Evolutionary conservation across 2,329 filamentous ascomycete genomes (phyloP).

Genomic region (Gyromitra esculenta): DNA sequence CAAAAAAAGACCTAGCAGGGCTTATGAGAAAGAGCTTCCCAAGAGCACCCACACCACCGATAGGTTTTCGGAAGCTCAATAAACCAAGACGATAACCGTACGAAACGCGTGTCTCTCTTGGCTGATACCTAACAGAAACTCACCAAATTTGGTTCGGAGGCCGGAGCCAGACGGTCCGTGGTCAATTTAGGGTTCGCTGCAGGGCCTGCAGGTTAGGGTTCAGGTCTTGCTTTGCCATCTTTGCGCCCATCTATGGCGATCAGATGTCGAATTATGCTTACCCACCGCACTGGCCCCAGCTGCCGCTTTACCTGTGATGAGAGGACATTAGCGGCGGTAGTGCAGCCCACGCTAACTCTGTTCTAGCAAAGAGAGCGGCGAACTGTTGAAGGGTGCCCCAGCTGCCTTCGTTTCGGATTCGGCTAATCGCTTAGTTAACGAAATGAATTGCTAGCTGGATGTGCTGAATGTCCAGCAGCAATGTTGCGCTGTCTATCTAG

Average conservation of each 20-base stretch:
- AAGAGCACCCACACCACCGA: not conserved
- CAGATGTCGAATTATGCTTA: conserved; percentile 43
- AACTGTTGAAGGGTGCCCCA: not conserved
- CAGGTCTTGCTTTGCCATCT: not conserved
- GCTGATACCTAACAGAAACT: not conserved
- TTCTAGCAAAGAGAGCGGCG: conserved; percentile 9
- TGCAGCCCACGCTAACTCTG: conserved; percentile 6
- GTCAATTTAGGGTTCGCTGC: conserved; percentile 17
- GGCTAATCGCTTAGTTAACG: not conserved
- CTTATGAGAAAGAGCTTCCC: not conserved
- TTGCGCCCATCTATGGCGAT: conserved; percentile 21
- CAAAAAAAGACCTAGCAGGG: too few relatives aligned
- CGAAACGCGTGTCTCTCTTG: conserved; percentile 29
- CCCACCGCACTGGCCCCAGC: conserved; percentile 33
- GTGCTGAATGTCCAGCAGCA: not conserved
- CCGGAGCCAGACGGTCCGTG: conserved; percentile 1
- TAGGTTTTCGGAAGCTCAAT: not conserved
- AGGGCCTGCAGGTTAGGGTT: conserved; percentile 35
- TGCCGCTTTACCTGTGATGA: conserved; percentile 22
- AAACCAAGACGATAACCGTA: not conserved
- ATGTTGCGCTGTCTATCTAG: not conserved
- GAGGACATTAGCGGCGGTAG: conserved; percentile 7
- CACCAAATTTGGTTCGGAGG: conserved; percentile 6
- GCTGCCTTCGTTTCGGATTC: conserved; percentile 8
- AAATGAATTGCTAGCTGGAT: not conserved